Evolutionary conservation across 371 early-diverging fungal species (phyloP).

Genomic region (Mucor sp.): DNA sequence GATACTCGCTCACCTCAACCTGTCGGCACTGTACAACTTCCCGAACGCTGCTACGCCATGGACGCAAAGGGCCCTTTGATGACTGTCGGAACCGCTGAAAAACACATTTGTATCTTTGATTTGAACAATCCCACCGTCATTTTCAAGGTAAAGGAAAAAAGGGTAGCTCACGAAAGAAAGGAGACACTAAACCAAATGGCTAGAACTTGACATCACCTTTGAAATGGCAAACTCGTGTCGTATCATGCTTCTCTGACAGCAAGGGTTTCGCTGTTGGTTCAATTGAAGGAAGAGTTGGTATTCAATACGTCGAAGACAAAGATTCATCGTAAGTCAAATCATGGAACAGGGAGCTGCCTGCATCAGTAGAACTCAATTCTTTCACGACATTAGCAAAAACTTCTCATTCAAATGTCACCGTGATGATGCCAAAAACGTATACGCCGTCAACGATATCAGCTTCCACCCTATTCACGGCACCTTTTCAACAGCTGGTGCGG

Average conservation of each 20-base stretch:
- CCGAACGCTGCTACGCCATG: conserved; percentile 90
- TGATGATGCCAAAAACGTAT: conserved; percentile 71
- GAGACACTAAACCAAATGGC: neutral
- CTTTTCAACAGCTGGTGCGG: conserved; percentile 90
- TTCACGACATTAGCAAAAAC: conserved; percentile 54
- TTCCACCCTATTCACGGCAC: conserved; percentile 91
- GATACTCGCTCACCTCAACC: conserved; percentile 81
- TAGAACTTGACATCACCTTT: conserved; percentile 73
- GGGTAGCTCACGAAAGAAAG: too few species aligned
- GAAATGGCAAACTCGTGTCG: conserved; percentile 85
- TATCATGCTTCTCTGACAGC: conserved; percentile 77
- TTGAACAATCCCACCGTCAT: conserved; percentile 76
- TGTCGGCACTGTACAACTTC: conserved; percentile 71
- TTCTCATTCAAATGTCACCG: conserved; percentile 98
- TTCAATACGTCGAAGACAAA: conserved; percentile 88
- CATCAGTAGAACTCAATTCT: neutral
- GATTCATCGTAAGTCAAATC: conserved; percentile 68
- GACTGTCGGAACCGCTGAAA: conserved; percentile 41
- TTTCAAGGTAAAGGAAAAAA: conserved; percentile 57
- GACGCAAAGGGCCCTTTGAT: conserved; percentile 56
- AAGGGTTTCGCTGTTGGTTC: conserved; percentile 89
- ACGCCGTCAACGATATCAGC: conserved; percentile 80
- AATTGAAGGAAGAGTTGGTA: conserved; percentile 93
- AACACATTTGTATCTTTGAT: conserved; percentile 77
- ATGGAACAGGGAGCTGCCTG: neutral